Evolutionary conservation across 495 filamentous ascomycete genomes (phyloP), one percentile per base, ranked within the genome.

Genomic region (Bathelium albidoporum): DNA sequence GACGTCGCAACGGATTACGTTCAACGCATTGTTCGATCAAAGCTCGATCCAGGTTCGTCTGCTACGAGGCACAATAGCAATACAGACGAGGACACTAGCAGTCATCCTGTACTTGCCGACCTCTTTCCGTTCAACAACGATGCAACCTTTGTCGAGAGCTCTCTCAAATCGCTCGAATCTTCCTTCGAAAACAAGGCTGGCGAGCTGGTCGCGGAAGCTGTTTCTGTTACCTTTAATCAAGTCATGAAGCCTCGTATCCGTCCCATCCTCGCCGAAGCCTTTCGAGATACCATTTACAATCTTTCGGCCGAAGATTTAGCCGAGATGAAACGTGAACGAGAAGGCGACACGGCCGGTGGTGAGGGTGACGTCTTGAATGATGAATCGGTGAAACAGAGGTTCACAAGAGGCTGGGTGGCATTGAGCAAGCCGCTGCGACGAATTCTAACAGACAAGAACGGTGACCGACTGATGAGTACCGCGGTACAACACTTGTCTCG

Each of bases 1-100:
- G 94, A 97, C 73, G 79, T 95, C 26, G 86, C 89, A 16, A 86
- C 87, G 63, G 91, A 96, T 69, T 98, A 98, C 74, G 80, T 91
- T 60, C 82, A 84, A 39, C 90, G 93, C 53, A 96, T 98, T 67
- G 83, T 97, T 59, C 77, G 84, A 49, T 79, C 83, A 45, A 83
- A 86, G 59, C 71, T 89, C 12, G 64, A 67, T 44, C 31, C 55
- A n/a, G 43, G 16, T 12, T 26, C n/a, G 10, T 55, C 58, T 3
- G 14, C 32, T 22, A 32, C 29, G 22, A 9, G 29, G 24, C 26
- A 7, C 32, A 43, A 64, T 31, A 29, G n/a, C 14, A 22, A 45
- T 41, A 22, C n/a, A 28, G 34, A 45, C 16, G 49, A 24, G 29
- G 58, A 58, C 16, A 63, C 2, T 28, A 62, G 34, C 59, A 59